These are phyloP conservation scores for Lichenothelia convexa DNA, from an alignment of 495 filamentous ascomycete species.

Conservation along the genomic window DNA sequence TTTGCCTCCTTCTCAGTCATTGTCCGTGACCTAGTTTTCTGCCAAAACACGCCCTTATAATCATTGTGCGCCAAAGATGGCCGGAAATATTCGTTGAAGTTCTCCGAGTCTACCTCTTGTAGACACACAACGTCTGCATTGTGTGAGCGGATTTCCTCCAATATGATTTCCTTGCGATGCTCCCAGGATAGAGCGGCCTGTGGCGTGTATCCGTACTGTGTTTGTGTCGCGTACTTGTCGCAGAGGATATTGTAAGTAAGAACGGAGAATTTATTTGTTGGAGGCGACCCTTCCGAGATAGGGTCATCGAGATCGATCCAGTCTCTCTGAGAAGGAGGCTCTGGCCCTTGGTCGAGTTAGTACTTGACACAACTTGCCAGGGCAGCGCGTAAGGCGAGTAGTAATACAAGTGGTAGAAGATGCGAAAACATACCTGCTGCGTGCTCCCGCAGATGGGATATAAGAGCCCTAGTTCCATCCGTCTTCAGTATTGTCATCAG, in stretches of 20 bases:
- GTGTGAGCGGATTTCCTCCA: slow-evolving; percentile 60
- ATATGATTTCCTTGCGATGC: slow-evolving; percentile 61
- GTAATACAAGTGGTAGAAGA: too few relatives aligned
- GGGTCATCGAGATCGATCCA: slow-evolving; percentile 51
- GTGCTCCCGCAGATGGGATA: slow-evolving; percentile 63
- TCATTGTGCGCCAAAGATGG: slow-evolving; percentile 62
- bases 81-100: slow-evolving; percentile 75
- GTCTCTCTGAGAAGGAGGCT: slow-evolving; percentile 56
- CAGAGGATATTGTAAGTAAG: slow-evolving; percentile 90
- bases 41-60: slow-evolving; percentile 87
- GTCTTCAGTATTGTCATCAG: slow-evolving; percentile 63
- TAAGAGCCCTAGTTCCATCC: slow-evolving; percentile 67
- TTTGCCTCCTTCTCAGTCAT: slow-evolving; percentile 79
- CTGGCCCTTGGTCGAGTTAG: slow-evolving; percentile 45
- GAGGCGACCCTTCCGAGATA: slow-evolving; percentile 19
- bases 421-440: slow-evolving; percentile 78
- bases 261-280: slow-evolving; percentile 50
- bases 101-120: slow-evolving; percentile 81
- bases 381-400: too few relatives aligned
- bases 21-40: slow-evolving; percentile 68
- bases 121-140: slow-evolving; percentile 79
- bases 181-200: slow-evolving; percentile 65
- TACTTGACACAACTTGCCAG: too few relatives aligned
- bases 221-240: slow-evolving; percentile 69
- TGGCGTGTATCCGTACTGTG: slow-evolving; percentile 77